Evolutionary conservation across 352 stramenopile species (phyloP), one percentile per base, ranked within the genome.

Genomic region (Globisporangium abappressorium): DNA sequence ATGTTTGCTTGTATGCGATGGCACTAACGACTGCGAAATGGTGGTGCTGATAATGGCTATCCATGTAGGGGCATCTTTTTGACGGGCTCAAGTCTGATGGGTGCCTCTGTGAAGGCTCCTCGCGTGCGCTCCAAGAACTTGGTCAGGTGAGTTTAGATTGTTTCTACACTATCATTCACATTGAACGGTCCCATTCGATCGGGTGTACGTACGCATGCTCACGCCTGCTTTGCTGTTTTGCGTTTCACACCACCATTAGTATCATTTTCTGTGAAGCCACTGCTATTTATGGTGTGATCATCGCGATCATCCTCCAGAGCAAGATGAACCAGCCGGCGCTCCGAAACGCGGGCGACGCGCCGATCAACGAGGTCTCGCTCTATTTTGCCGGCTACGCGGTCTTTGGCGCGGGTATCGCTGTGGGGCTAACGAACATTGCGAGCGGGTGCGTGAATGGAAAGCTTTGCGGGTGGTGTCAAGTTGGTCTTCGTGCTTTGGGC

Each of bases 201-300:
- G 20, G 18, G 20, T n/a, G 38, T 8, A n/a, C 43, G 38, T 5
- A 22, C 18, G 18, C 6, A 51, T 51, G 18, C 43, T 51, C 43
- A 51, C 18, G 18, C 6, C 22, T n/a, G 6, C 2, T n/a, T 22
- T 24, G 41, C 41, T n/a, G 15, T 49, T 43, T 15, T 59, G 6
- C 36, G 8, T 24, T 24, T 6, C 15, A 14, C 53, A n/a, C 28
- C 30, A 49, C 41, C 41, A 8, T 30, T 55, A 97, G 95, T 81
- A 98, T 99, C 66, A 99, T 99, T 93, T 99, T 99, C 81, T 99
- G 98, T 78, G 98, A 99, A 84, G 98, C 98, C 12, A 99, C 96
- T 26, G 98, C 98, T 62, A 99, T 99, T 71, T 99, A 99, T 80
- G 98, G 98, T 66, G 94, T 99, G 68, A 99, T 99, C 68, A 98